Conservation (phyloP, 2,329 filamentous ascomycete species). For the Epichloe typhina region DNA sequence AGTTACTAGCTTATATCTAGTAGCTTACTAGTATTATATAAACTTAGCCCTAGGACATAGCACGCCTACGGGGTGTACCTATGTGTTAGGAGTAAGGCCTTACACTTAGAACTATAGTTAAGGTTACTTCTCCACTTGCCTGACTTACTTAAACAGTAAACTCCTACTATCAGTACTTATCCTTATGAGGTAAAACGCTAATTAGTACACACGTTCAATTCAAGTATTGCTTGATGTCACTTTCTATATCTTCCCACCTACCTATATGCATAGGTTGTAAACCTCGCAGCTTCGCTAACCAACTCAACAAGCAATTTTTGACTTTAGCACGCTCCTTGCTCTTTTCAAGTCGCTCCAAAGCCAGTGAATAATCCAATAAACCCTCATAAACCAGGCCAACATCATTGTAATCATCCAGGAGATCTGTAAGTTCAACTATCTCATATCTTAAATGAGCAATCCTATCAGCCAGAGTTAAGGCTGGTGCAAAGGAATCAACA, state of each 20-base stretch:
- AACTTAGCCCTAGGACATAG: too few species aligned
- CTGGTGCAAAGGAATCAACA: neutral
- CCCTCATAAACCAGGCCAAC: conserved; percentile 3
- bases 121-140: too few species aligned
- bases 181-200: too few species aligned
- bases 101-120: too few species aligned
- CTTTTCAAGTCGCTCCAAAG: neutral
- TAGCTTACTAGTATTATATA: too few species aligned
- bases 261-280: conserved; percentile 2
- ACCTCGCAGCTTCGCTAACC: neutral
- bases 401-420: conserved; percentile 1
- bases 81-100: too few species aligned
- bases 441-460: conserved; percentile 1
- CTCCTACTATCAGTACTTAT: too few species aligned
- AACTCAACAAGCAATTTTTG: neutral
- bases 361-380: conserved; percentile 1
- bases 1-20: too few species aligned
- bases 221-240: neutral
- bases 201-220: too few species aligned
- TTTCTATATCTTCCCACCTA: neutral
- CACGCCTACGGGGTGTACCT: too few species aligned
- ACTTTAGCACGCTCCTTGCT: neutral
- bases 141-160: too few species aligned
- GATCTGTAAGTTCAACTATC: conserved; percentile 1
- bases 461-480: neutral